Conservation (phyloP, 257 asterid species). For the Plantago major region DNA sequence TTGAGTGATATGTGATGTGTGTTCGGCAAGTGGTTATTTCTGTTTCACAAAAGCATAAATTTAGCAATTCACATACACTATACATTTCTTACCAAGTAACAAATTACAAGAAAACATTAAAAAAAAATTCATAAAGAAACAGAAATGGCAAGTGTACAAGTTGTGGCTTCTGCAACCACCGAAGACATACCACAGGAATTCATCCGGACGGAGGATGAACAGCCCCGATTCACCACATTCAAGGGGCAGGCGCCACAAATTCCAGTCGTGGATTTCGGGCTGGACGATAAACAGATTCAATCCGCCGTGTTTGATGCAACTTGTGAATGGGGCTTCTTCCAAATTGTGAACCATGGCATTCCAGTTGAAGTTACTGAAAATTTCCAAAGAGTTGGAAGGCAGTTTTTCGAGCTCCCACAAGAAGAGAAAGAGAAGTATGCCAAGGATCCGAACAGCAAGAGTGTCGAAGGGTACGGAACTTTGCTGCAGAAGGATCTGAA, state of each 20-base stretch:
- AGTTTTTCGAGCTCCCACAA: conserved; percentile 46
- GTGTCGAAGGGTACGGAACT: conserved; percentile 72
- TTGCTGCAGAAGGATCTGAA: conserved; percentile 43
- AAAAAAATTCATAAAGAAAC: neutral
- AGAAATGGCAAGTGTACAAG: conserved; percentile 40
- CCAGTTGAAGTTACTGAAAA: conserved; percentile 31
- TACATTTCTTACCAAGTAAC: neutral
- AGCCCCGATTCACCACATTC: conserved; percentile 49
- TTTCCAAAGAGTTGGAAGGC: conserved; percentile 41
- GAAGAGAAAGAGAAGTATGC: conserved; percentile 47
- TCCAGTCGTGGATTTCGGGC: conserved; percentile 47
- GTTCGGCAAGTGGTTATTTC: conserved; percentile 9
- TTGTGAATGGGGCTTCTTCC: conserved; percentile 54
- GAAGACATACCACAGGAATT: conserved; percentile 37
- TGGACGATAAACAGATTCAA: conserved; percentile 10
- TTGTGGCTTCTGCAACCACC: conserved; percentile 31
- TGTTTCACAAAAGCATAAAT: neutral
- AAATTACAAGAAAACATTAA: neutral
- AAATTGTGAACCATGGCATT: conserved; percentile 59
- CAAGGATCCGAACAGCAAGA: conserved; percentile 29
- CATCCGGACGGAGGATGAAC: conserved; percentile 42
- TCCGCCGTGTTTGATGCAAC: conserved; percentile 31
- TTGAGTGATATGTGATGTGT: conserved; percentile 2
- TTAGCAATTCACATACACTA: neutral
- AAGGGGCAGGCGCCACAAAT: conserved; percentile 38